A percentile compares a stretch with the other conserved stretches of the same genome.
Conservation (phyloP, 108 stramenopile genomes). For the Nannochloropsis salina region DNA sequence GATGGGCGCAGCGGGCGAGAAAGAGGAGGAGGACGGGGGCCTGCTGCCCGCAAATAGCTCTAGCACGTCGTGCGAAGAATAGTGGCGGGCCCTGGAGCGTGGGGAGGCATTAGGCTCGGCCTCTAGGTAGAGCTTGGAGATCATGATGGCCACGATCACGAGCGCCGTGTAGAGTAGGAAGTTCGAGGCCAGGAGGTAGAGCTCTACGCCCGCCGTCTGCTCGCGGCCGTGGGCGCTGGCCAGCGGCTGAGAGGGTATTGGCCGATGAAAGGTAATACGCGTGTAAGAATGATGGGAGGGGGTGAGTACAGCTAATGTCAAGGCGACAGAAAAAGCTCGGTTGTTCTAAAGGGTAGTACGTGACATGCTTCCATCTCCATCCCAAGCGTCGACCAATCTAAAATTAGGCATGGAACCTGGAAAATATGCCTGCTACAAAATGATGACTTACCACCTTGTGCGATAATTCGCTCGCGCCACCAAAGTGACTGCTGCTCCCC, state of each 20-base stretch:
- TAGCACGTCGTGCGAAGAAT: neutral
- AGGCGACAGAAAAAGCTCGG: no score
- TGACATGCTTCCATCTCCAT: no score
- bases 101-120: slow-evolving; percentile 19
- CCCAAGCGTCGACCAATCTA: no score
- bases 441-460: neutral
- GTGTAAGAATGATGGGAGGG: no score
- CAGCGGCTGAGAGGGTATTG: neutral
- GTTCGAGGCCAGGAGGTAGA: slow-evolving; percentile 43
- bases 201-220: slow-evolving; percentile 36
- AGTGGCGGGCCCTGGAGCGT: neutral
- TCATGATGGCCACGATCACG: slow-evolving; percentile 42
- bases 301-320: no score
- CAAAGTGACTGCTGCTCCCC: neutral
- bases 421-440: neutral
- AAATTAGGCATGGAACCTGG: no score
- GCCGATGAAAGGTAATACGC: no score
- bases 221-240: slow-evolving; percentile 21
- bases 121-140: slow-evolving; percentile 43
- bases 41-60: neutral
- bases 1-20: neutral
- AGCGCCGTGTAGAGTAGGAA: slow-evolving; percentile 49
- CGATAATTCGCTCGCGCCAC: neutral
- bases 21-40: neutral
- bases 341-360: no score